Base-by-base conservation (phyloP, 23 red algal species). In the Gracilaria gracilis region DNA sequence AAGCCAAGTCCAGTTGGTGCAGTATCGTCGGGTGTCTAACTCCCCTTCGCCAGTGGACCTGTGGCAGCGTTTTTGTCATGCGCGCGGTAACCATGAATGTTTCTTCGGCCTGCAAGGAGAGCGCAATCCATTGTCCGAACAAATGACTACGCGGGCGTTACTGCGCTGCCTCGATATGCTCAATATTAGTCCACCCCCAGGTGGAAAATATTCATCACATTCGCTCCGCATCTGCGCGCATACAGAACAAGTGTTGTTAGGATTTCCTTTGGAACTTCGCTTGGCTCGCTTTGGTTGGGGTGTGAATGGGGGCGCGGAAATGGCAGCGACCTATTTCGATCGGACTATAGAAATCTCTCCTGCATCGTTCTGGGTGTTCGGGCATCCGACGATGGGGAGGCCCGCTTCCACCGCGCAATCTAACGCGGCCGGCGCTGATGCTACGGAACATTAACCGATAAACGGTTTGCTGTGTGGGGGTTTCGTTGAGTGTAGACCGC, bases 311-410 rank as follows among this genome's bases (percentile, higher is more conserved):
- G 6, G 12, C 8, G 44, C 21, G 49, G n/a, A n/a, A n/a, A 75
- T 73, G 83, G 65, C 83, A 16, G 13, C 13, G 4, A 17, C 49
- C 5, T 86, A 86, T 49, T 86, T 86, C 37, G 83, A 86, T 40
- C 66, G 66, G 15, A 86, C 83, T 4, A 55, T 86, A 14, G 16
- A 9, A 2, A 24, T 50, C 38, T 23, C 66, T 28, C 40, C 42
- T 11, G 83, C 66, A 40, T 86, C 64, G 46, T 1, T 86, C 66
- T 72, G 83, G 83, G 16, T 74, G 25, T 86, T 86, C 83, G 83
- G 83, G n/a, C n/a, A n/a, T n/a, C n/a, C n/a, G n/a, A n/a, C n/a
- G n/a, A n/a, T n/a, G n/a, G n/a, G n/a, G n/a, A n/a, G n/a, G n/a
- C n/a, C n/a, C n/a, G n/a, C n/a, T n/a, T n/a, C n/a, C n/a, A n/a